Conservation (phyloP, 2,329 filamentous ascomycete species). For the Canariomyces notabilis region DNA sequence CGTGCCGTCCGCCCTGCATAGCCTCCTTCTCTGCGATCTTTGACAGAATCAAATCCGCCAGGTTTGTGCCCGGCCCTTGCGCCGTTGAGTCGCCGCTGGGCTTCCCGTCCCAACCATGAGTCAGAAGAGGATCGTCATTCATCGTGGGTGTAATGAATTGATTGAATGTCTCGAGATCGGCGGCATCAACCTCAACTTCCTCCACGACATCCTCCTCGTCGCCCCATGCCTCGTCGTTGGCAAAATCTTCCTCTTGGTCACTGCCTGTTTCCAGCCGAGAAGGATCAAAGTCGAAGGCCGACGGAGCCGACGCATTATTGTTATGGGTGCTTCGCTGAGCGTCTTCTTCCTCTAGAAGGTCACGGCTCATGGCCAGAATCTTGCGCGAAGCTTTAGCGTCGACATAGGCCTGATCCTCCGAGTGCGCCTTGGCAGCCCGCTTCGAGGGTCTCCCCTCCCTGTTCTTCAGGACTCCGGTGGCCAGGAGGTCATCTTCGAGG, state of each 20-base stretch:
- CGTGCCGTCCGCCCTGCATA: conserved; percentile 15
- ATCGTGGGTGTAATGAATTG: conserved; percentile 73
- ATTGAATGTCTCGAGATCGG: conserved; percentile 85
- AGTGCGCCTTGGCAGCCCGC: conserved; percentile 53
- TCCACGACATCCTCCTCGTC: conserved; percentile 70
- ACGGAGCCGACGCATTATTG: conserved; percentile 37
- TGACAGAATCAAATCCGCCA: conserved; percentile 87
- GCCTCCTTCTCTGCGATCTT: conserved; percentile 93
- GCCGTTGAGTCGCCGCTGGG: conserved; percentile 37
- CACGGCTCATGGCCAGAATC: conserved; percentile 84
- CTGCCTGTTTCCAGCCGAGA: conserved; percentile 52
- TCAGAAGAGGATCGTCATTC: conserved; percentile 67
- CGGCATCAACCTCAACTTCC: conserved; percentile 77
- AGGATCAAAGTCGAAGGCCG: conserved; percentile 78
- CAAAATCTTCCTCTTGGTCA: conserved; percentile 42
- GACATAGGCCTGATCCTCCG: conserved; percentile 65
- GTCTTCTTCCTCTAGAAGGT: conserved; percentile 77
- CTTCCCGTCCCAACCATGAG: conserved; percentile 53
- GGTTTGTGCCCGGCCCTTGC: conserved; percentile 61
- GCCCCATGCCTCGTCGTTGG: conserved; percentile 66
- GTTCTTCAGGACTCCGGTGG: conserved; percentile 65
- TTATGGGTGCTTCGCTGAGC: conserved; percentile 29
- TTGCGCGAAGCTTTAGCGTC: conserved; percentile 84
- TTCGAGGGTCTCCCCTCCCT: conserved; percentile 70
- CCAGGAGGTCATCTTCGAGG: conserved; percentile 78